phyloP scores from a whole-genome alignment of 129 eudicot species.

The Calendula officinalis region DNA sequence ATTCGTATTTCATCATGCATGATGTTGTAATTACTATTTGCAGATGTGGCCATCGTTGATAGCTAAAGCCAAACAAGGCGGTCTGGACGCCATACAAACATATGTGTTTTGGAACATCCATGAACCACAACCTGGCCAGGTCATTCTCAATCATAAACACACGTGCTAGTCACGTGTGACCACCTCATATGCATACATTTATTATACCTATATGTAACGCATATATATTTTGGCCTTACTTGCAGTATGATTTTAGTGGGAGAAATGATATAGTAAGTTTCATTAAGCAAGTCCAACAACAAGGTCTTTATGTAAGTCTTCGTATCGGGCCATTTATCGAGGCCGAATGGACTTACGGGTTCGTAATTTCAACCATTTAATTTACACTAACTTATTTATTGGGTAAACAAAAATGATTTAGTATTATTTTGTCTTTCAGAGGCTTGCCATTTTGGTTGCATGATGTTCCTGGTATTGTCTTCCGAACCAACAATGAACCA shows the following conservation, averaged over 20 bases:
- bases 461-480: constrained; percentile 81
- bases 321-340: constrained; percentile 90
- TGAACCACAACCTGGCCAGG: constrained; percentile 94
- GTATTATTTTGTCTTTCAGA: constrained; percentile 35
- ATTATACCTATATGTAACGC: background rate
- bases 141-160: constrained; percentile 12
- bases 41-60: constrained; percentile 97
- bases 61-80: constrained; percentile 81
- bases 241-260: constrained; percentile 80
- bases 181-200: background rate
- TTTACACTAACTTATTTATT: background rate
- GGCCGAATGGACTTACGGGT: constrained; percentile 92
- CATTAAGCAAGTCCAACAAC: constrained; percentile 77
- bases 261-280: constrained; percentile 68
- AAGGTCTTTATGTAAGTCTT: constrained; percentile 77
- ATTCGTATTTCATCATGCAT: background rate
- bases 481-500: constrained; percentile 71
- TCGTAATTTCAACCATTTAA: background rate
- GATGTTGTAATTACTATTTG: background rate
- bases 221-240: background rate
- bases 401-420: background rate
- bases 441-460: constrained; percentile 94
- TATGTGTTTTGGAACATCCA: constrained; percentile 93
- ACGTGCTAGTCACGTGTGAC: background rate
- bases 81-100: constrained; percentile 76